phyloP scores from a whole-genome alignment of 805 yeast genomes.

The Metschnikowia anglica region DNA sequence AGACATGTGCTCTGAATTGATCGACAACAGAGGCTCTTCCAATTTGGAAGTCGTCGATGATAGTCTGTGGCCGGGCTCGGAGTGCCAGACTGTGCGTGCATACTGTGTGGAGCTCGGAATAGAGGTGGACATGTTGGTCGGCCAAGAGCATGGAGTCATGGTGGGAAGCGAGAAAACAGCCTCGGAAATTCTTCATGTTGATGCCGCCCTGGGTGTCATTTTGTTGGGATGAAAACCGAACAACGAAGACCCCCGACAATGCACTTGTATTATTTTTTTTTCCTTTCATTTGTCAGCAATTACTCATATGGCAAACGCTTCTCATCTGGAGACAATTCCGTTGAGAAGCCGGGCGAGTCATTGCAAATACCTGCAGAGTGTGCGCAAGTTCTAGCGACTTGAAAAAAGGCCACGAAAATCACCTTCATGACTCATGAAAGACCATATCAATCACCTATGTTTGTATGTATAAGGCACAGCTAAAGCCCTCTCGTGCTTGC shows the following conservation, averaged over 20 bases:
- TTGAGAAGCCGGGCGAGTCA: conserved; percentile 5
- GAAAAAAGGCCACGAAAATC: conserved; percentile 5
- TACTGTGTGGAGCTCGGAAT: conserved; percentile 49
- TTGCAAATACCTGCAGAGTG: conserved; percentile 4
- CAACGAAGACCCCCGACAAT: background rate
- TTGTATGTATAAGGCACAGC: conserved; percentile 25
- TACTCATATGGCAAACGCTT: too few relatives aligned
- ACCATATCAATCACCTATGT: conserved; percentile 14
- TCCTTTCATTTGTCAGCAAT: too few relatives aligned
- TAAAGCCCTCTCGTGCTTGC: background rate
- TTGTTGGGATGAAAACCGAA: conserved; percentile 26
- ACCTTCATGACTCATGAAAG: conserved; percentile 2
- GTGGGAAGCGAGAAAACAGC: conserved; percentile 50
- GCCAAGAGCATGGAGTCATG: conserved; percentile 21
- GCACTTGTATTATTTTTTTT: background rate
- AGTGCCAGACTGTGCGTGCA: conserved; percentile 33
- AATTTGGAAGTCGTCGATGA: background rate
- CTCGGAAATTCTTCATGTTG: conserved; percentile 43
- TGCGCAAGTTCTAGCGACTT: conserved; percentile 2
- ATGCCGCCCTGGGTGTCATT: conserved; percentile 40
- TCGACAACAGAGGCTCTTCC: background rate
- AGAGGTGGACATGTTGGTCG: conserved; percentile 42
- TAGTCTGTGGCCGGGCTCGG: conserved; percentile 22
- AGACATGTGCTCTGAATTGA: conserved; percentile 3
- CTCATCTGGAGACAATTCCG: too few relatives aligned